Percentiles rank a stretch among this genome's conserved stretches.
Conservation (phyloP, 2,329 filamentous ascomycete genomes). For the Ophiosphaerella korrae region DNA sequence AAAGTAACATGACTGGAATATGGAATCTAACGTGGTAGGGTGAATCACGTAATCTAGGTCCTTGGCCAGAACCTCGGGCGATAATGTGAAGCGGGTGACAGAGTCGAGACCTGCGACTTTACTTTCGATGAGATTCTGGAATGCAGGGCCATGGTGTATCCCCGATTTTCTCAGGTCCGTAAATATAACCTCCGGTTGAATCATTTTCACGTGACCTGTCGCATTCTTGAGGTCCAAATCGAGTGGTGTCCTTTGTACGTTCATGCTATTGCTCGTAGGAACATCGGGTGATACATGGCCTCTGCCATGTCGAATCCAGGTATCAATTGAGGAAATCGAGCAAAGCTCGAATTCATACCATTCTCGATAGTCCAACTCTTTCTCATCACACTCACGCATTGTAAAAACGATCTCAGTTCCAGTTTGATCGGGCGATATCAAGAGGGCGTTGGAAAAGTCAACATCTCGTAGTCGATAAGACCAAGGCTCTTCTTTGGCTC, state of each 20-base stretch:
- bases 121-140: slow-evolving; percentile 13
- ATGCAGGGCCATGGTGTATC: slow-evolving; percentile 18
- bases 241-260: too few relatives aligned
- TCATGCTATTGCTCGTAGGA: too few relatives aligned
- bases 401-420: slow-evolving; percentile 18
- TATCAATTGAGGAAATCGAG: neutral
- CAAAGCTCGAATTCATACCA: slow-evolving; percentile 6
- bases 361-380: slow-evolving; percentile 1
- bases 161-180: too few relatives aligned
- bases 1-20: too few relatives aligned
- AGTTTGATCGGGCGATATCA: slow-evolving; percentile 17
- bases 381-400: slow-evolving; percentile 3
- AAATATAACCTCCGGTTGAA: too few relatives aligned
- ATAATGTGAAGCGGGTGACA: too few relatives aligned
- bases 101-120: too few relatives aligned
- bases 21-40: too few relatives aligned
- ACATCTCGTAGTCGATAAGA: slow-evolving; percentile 26
- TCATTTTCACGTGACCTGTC: too few relatives aligned
- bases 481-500: neutral
- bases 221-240: too few relatives aligned
- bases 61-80: too few relatives aligned
- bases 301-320: slow-evolving; percentile 5
- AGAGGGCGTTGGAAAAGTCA: slow-evolving; percentile 21
- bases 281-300: slow-evolving; percentile 2
- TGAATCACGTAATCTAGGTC: too few relatives aligned